Percentiles rank a stretch among this genome's conserved stretches.
phyloP scores from a whole-genome alignment of 768 basidiomycete species.

The Trametes villosa region DNA sequence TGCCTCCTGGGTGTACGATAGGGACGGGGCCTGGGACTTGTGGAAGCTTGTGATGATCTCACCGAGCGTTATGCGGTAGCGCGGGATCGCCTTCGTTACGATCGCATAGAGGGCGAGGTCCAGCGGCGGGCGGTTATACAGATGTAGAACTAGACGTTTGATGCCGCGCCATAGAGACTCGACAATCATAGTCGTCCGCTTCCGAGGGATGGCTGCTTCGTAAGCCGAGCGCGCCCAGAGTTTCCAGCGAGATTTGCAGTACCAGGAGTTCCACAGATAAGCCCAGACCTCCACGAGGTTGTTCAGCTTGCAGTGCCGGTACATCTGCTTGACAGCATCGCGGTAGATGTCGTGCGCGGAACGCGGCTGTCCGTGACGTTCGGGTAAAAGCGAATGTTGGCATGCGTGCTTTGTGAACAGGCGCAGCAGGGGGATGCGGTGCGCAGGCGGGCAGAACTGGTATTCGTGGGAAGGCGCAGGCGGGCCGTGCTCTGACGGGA shows the following conservation, averaged over 20 bases:
- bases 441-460: background rate
- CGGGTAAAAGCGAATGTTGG: background rate
- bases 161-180: constrained; percentile 19
- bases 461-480: background rate
- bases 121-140: background rate
- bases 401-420: background rate
- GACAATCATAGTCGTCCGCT: constrained; percentile 23
- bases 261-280: constrained; percentile 38
- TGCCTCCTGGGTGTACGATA: background rate
- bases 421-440: background rate
- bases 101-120: background rate
- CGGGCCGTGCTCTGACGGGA: background rate
- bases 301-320: background rate
- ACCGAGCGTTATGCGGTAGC: background rate
- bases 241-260: constrained; percentile 32
- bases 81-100: background rate
- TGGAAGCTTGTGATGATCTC: background rate
- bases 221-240: constrained; percentile 30
- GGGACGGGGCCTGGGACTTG: too few species aligned
- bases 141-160: constrained; percentile 11
- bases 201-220: constrained; percentile 3
- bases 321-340: background rate
- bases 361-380: background rate
- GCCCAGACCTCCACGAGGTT: constrained; percentile 28
- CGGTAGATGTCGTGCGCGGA: background rate